Percentiles rank a stretch among this genome's conserved stretches.
Evolutionary conservation across 805 yeast genomes (phyloP).

Genomic region (Teunomyces kruisii): DNA sequence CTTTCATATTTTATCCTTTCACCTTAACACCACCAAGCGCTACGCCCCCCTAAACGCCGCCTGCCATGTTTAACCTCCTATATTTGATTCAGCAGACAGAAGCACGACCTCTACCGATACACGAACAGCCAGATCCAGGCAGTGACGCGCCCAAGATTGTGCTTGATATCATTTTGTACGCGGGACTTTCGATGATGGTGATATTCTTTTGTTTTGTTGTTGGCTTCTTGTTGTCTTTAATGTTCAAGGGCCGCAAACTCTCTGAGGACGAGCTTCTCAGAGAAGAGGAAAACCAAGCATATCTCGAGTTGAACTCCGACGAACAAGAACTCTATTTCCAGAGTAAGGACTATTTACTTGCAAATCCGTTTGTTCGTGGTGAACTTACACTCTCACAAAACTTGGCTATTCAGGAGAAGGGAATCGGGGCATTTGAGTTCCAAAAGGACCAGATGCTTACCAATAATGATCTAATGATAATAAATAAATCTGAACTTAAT

Average conservation of each 20-base stretch:
- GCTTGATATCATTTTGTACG: background rate
- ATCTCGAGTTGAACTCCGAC: constrained; percentile 60
- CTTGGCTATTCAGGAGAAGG: constrained; percentile 77
- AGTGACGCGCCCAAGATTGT: background rate
- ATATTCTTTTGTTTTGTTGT: background rate
- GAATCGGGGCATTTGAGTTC: constrained; percentile 89
- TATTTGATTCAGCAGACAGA: too few relatives aligned
- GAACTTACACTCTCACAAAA: constrained; percentile 57
- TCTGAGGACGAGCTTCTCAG: constrained; percentile 56
- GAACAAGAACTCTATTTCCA: constrained; percentile 71
- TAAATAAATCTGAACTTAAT: constrained; percentile 62
- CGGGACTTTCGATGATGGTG: background rate
- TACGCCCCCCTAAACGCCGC: background rate
- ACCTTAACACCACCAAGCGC: background rate
- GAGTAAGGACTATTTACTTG: constrained; percentile 49
- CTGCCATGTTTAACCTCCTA: background rate
- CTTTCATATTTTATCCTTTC: background rate
- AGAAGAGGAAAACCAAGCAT: constrained; percentile 58
- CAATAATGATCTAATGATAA: constrained; percentile 57
- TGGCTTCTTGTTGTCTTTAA: constrained; percentile 4
- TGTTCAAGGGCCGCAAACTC: constrained; percentile 4
- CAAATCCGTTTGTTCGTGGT: constrained; percentile 39
- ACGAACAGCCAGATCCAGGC: background rate
- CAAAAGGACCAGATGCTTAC: constrained; percentile 54
- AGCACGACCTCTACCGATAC: background rate